phyloP scores from a whole-genome alignment of 2,329 filamentous ascomycete species.

The Ascosphaera apis region DNA sequence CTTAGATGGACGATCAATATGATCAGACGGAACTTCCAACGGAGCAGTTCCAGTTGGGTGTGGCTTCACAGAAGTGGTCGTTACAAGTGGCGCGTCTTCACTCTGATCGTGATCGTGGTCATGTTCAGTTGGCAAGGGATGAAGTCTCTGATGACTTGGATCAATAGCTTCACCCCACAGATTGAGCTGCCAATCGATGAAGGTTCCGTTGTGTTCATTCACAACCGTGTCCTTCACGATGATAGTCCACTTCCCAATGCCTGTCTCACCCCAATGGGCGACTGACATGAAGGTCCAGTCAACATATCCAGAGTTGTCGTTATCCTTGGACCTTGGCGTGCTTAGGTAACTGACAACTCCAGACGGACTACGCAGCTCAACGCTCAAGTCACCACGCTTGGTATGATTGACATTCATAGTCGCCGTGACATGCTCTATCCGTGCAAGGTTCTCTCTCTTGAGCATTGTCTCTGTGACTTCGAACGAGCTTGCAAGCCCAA shows the following conservation, averaged over 20 bases:
- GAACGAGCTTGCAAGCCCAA: constrained; percentile 59
- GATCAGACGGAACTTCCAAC: constrained; percentile 32
- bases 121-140: constrained; percentile 61
- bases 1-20: constrained; percentile 41
- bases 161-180: constrained; percentile 83
- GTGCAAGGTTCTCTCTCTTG: constrained; percentile 57
- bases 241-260: constrained; percentile 74
- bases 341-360: constrained; percentile 69
- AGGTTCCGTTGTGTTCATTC: constrained; percentile 55
- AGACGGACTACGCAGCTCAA: constrained; percentile 67
- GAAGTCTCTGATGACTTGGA: constrained; percentile 42
- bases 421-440: constrained; percentile 82
- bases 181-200: constrained; percentile 81
- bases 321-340: constrained; percentile 47
- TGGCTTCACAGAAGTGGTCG: constrained; percentile 38
- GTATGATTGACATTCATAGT: constrained; percentile 91
- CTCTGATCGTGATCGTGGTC: constrained; percentile 66
- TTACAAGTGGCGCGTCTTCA: constrained; percentile 31
- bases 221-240: constrained; percentile 63
- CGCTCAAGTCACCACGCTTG: constrained; percentile 72
- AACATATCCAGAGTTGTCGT: constrained; percentile 44
- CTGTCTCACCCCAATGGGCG: constrained; percentile 81
- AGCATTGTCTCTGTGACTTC: constrained; percentile 65
- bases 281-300: constrained; percentile 99
- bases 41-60: constrained; percentile 22